These are phyloP conservation scores for Phytophthora pini DNA, from an alignment of 352 stramenopile species.

Conservation along the genomic window DNA sequence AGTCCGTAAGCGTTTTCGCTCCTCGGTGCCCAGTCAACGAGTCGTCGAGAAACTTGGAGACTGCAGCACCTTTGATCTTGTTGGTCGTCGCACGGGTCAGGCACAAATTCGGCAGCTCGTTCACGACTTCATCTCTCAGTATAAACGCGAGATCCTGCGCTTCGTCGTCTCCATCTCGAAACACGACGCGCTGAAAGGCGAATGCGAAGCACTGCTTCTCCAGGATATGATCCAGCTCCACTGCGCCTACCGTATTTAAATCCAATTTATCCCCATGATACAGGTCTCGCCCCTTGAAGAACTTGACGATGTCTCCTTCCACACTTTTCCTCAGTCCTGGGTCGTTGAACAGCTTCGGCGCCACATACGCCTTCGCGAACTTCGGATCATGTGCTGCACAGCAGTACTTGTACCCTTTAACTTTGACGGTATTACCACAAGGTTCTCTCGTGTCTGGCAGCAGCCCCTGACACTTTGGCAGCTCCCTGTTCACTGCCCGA, in stretches of 20 bases:
- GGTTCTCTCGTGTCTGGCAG: conserved; percentile 8
- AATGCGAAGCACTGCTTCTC: conserved; percentile 58
- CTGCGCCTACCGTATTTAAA: conserved; percentile 25
- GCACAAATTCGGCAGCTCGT: conserved; percentile 47
- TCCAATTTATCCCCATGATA: conserved; percentile 48
- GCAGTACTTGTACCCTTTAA: conserved; percentile 38
- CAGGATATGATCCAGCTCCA: conserved; percentile 55
- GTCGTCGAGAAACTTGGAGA: conserved; percentile 53
- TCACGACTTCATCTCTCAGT: conserved; percentile 38
- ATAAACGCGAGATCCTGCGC: conserved; percentile 26
- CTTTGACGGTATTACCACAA: conserved; percentile 37
- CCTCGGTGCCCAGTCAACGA: conserved; percentile 40
- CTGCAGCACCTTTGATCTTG: conserved; percentile 48
- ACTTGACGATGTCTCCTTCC: conserved; percentile 31
- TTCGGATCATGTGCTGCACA: conserved; percentile 44
- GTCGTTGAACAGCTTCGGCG: conserved; percentile 43
- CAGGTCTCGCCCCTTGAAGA: conserved; percentile 37
- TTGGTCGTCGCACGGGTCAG: conserved; percentile 52
- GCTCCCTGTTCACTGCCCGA: conserved; percentile 4
- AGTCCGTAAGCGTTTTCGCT: conserved; percentile 35
- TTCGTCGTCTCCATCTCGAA: conserved; percentile 27
- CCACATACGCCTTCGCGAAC: conserved; percentile 25
- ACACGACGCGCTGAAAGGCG: conserved; percentile 36
- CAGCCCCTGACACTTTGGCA: conserved; percentile 26
- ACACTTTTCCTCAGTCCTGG: conserved; percentile 29